Evolutionary conservation across 495 filamentous ascomycete genomes (phyloP).

Genomic region (Melanomma pulvis-pyrius): DNA sequence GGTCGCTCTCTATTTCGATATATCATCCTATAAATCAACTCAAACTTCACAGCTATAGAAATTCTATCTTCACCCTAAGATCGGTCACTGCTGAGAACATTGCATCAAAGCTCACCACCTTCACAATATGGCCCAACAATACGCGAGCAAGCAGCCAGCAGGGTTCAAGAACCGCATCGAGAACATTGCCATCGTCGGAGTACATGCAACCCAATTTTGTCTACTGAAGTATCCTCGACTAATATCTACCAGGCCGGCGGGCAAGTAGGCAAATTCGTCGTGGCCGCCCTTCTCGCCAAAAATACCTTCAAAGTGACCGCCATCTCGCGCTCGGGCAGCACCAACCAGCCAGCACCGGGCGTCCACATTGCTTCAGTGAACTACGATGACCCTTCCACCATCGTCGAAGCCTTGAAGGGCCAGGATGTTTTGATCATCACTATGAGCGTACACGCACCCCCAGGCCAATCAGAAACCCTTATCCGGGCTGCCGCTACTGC

Average conservation of each 20-base stretch:
- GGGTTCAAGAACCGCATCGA: conserved; percentile 48
- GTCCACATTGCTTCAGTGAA: conserved; percentile 50
- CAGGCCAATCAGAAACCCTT: conserved; percentile 52
- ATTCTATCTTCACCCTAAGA: neutral
- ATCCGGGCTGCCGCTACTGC: conserved; percentile 64
- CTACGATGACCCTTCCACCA: conserved; percentile 48
- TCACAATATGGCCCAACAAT: conserved; percentile 16
- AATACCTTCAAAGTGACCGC: conserved; percentile 61
- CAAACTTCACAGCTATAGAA: neutral
- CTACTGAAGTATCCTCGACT: neutral
- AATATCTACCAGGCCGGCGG: conserved; percentile 57
- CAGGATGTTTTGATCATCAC: conserved; percentile 67
- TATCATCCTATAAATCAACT: neutral
- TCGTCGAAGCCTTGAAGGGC: conserved; percentile 52
- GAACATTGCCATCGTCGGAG: conserved; percentile 55
- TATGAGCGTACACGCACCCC: conserved; percentile 48
- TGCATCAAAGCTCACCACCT: neutral
- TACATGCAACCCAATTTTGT: neutral
- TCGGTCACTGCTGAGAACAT: neutral
- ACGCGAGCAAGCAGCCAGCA: conserved; percentile 24
- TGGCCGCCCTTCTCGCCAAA: conserved; percentile 52
- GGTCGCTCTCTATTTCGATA: neutral
- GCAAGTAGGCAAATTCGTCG: conserved; percentile 57
- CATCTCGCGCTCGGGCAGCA: conserved; percentile 54
- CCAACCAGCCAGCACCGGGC: conserved; percentile 45